Conservation (phyloP, 2,329 filamentous ascomycete species). For the Chaetomiaceae sp. region DNA sequence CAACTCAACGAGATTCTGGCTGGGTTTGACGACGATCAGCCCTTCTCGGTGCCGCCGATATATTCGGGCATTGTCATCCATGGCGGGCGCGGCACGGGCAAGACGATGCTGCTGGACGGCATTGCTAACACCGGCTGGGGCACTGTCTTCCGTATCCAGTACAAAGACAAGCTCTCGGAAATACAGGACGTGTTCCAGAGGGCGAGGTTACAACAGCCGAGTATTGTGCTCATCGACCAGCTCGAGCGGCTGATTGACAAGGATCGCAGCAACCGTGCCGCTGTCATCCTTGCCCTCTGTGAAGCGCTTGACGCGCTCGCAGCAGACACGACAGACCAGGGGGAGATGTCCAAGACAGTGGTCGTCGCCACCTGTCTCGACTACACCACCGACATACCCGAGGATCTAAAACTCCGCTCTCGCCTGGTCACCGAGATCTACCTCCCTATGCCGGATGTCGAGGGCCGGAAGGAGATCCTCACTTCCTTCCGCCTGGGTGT, state of each 20-base stretch:
- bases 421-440: slow-evolving; percentile 65
- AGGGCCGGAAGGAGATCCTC: slow-evolving; percentile 70
- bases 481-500: slow-evolving; percentile 51
- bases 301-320: slow-evolving; percentile 52
- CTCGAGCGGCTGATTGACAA: slow-evolving; percentile 66
- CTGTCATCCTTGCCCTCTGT: slow-evolving; percentile 47
- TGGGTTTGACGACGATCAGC: slow-evolving; percentile 45
- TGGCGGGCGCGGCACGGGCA: slow-evolving; percentile 80
- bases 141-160: slow-evolving; percentile 58
- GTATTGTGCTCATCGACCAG: slow-evolving; percentile 74
- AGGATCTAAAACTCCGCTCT: slow-evolving; percentile 59
- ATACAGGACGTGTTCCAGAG: slow-evolving; percentile 67
- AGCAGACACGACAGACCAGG: slow-evolving; percentile 34
- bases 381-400: slow-evolving; percentile 67
- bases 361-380: slow-evolving; percentile 71
- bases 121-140: slow-evolving; percentile 68
- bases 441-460: slow-evolving; percentile 70
- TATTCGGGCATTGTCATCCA: slow-evolving; percentile 65
- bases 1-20: slow-evolving; percentile 63
- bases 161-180: slow-evolving; percentile 51
- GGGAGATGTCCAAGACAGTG: slow-evolving; percentile 54
- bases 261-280: slow-evolving; percentile 47
- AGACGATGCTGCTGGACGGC: slow-evolving; percentile 67
- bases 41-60: slow-evolving; percentile 21
- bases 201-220: slow-evolving; percentile 65